These are phyloP conservation scores for Penicillium sp. DNA, from an alignment of 2,329 filamentous ascomycete genomes.

Conservation along the genomic window DNA sequence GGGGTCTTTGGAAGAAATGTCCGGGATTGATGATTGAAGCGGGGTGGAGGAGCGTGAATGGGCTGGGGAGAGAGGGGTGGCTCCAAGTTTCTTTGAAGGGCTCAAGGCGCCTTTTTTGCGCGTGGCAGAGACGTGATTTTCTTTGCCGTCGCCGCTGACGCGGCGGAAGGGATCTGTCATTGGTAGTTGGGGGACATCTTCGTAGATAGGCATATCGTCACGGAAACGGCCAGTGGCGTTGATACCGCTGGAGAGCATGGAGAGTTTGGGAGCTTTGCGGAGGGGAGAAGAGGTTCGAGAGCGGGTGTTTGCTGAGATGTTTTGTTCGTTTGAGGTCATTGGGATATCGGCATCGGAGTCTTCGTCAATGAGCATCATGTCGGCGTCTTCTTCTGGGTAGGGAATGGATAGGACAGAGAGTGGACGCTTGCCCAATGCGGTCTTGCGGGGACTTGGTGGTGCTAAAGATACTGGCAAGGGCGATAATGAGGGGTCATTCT, in stretches of 20 bases:
- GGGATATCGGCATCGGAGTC: constrained; percentile 29
- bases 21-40: not conserved
- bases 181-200: constrained; percentile 28
- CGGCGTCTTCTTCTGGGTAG: constrained; percentile 34
- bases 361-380: constrained; percentile 30
- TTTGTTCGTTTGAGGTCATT: constrained; percentile 42
- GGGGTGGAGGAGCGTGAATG: not conserved
- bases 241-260: constrained; percentile 23
- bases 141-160: constrained; percentile 18
- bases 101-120: constrained; percentile 15
- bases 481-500: constrained; percentile 51
- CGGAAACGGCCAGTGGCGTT: constrained; percentile 27
- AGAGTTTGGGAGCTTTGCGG: constrained; percentile 40
- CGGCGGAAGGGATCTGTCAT: constrained; percentile 14
- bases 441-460: constrained; percentile 40
- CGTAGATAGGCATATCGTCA: constrained; percentile 35
- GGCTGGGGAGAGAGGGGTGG: not conserved
- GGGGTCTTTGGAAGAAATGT: constrained; percentile 17
- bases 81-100: constrained; percentile 2
- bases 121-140: constrained; percentile 21
- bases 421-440: constrained; percentile 43
- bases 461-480: constrained; percentile 36
- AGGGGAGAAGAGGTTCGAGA: constrained; percentile 27
- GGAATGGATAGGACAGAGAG: constrained; percentile 43
- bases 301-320: constrained; percentile 41